phyloP scores from a whole-genome alignment of 1,284 basidiomycete genomes.

The Naganishia albida region DNA sequence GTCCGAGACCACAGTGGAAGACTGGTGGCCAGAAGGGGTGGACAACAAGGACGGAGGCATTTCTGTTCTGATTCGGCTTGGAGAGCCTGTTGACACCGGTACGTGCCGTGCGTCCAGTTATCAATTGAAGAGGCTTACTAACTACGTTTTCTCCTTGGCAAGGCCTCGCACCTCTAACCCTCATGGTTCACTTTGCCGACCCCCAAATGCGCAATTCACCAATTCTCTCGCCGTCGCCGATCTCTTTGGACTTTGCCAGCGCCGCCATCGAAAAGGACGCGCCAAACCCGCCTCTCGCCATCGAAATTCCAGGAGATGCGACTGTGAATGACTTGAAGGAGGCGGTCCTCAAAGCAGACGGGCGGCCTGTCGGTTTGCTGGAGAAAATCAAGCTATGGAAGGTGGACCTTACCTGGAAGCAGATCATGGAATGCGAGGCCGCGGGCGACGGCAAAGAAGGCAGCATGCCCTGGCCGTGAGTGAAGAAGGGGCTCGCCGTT shows the following conservation, averaged over 20 bases:
- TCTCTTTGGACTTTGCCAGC: neutral
- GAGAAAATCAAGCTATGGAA: conserved; percentile 45
- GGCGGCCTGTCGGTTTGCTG: conserved; percentile 34
- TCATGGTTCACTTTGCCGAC: conserved; percentile 42
- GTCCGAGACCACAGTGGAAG: conserved; percentile 31
- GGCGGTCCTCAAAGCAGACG: conserved; percentile 40
- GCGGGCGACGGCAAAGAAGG: conserved; percentile 45
- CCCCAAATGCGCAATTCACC: conserved; percentile 17
- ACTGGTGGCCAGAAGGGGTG: conserved; percentile 39
- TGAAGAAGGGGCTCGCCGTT: neutral
- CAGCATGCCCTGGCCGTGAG: conserved; percentile 51
- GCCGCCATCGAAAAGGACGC: conserved; percentile 4
- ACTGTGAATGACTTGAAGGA: conserved; percentile 46
- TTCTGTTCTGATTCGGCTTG: conserved; percentile 43
- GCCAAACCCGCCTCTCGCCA: conserved; percentile 37
- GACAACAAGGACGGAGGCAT: conserved; percentile 37
- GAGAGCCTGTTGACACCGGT: conserved; percentile 29
- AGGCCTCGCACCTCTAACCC: conserved; percentile 37
- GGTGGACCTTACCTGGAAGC: conserved; percentile 48
- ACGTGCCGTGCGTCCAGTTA: neutral
- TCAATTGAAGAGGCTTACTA: neutral
- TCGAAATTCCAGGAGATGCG: conserved; percentile 42
- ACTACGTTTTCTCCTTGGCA: conserved; percentile 15
- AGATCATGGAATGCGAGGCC: conserved; percentile 48
- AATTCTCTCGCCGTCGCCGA: conserved; percentile 6